Base-by-base conservation (phyloP, 106 monocot species). In the Apostasia shenzhenica region DNA sequence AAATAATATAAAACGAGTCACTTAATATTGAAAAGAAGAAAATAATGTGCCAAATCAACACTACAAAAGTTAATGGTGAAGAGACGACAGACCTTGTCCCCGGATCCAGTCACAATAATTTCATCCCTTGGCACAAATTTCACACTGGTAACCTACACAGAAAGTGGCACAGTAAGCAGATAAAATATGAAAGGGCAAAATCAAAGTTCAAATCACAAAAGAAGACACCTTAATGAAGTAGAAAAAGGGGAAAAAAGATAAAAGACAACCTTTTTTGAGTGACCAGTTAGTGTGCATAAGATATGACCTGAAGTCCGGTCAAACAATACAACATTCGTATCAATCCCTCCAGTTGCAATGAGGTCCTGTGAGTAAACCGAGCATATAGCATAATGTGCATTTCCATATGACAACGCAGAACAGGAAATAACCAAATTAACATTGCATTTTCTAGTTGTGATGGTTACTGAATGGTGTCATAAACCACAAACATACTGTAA, bases 251-350 rank as follows among this genome's bases (percentile, higher is more conserved):
- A 73, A 64, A 59, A 38, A 38, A 75, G 48, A 41, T 44, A 48
- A 73, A 53, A 40, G 41, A 67, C 69, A 66, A 97, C 97, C 97
- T 92, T 92, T 81, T 97, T 97, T 11, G 97, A 89, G 72, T 97
- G 97, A 51, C 97, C 97, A 63, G 85, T 76, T 5, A 97, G 86
- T 54, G 97, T 97, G 48, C 74, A 87, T 63, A 89, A 74, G 61
- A 97, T 87, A 77, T 97, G 87, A 50, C 89, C 92, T 14, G 97
- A 77, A 56, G 81, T 69, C 60, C 86, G 84, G 76, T 92, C 83
- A 82, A 92, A 97, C 72, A 97, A 46, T 65, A 97, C 92, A 63
- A 87, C 97, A 83, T 89, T 87, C 68, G 92, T 72, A 83, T 97
- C 97, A 68, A 83, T 62, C 55, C 92, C 97, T 1, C 89, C 97